A percentile compares a stretch with the other conserved stretches of the same genome.
phyloP scores from a whole-genome alignment of 2,329 filamentous ascomycete species.

The Cercospora sesami region DNA sequence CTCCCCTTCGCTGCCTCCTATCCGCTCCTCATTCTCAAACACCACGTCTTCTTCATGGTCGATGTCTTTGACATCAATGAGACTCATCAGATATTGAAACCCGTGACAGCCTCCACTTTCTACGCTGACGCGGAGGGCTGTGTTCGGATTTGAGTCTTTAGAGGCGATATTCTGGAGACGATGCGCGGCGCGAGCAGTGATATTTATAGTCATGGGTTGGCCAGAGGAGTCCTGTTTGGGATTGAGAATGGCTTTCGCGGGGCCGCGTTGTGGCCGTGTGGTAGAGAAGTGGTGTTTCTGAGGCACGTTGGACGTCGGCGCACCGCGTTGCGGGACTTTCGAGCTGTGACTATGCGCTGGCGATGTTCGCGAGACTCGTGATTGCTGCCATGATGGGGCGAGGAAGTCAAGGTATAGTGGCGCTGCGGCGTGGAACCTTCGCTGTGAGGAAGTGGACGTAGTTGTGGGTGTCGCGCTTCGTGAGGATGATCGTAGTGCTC shows the following conservation, averaged over 20 bases:
- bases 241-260: conserved; percentile 57
- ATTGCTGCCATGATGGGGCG: conserved; percentile 35
- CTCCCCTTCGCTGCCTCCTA: conserved; percentile 19
- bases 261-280: conserved; percentile 2
- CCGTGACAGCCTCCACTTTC: conserved; percentile 95
- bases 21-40: conserved; percentile 64
- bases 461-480: background rate
- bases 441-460: background rate
- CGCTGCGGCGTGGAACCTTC: conserved; percentile 24
- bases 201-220: conserved; percentile 77
- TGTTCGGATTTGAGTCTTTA: conserved; percentile 65
- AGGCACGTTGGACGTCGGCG: background rate
- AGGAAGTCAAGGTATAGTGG: conserved; percentile 40
- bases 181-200: conserved; percentile 74
- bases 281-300: conserved; percentile 24
- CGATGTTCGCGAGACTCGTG: background rate
- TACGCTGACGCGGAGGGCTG: conserved; percentile 87
- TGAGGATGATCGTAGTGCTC: conserved; percentile 18
- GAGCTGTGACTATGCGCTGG: background rate
- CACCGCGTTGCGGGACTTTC: background rate
- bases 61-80: conserved; percentile 62
- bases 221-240: conserved; percentile 79
- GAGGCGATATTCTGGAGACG: conserved; percentile 67
- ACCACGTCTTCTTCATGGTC: conserved; percentile 80
- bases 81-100: conserved; percentile 94